A percentile compares a stretch with the other conserved stretches of the same genome.
Conservation (phyloP, 1,139 yeast species). For the Zygoascus meyerae region DNA sequence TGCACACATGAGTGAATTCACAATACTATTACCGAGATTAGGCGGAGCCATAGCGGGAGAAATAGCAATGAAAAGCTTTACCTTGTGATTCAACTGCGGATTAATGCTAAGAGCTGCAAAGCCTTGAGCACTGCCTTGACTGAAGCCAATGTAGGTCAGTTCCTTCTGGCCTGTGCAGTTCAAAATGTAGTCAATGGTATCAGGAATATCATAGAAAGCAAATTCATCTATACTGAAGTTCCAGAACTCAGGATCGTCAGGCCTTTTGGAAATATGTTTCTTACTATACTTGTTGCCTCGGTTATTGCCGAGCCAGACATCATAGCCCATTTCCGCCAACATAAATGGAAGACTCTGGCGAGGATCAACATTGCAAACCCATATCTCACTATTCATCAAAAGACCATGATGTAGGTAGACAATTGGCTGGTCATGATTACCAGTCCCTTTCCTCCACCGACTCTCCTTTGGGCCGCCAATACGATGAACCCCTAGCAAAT, state of each 20-base stretch:
- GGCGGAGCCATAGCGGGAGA: conserved; percentile 96
- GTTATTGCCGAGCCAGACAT: conserved; percentile 90
- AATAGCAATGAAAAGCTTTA: conserved; percentile 68
- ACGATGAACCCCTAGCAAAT: conserved; percentile 49
- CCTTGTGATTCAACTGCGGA: conserved; percentile 59
- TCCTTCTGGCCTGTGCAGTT: conserved; percentile 38
- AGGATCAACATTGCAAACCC: conserved; percentile 62
- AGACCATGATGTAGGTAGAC: conserved; percentile 88
- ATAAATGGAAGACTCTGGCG: conserved; percentile 66
- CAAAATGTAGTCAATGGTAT: conserved; percentile 59
- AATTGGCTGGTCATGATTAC: conserved; percentile 37
- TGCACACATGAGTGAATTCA: conserved; percentile 71
- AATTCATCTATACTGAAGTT: conserved; percentile 81
- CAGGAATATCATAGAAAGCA: conserved; percentile 78
- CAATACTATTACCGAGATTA: conserved; percentile 67
- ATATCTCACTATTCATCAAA: conserved; percentile 83
- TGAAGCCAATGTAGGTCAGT: conserved; percentile 73
- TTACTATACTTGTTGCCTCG: conserved; percentile 84
- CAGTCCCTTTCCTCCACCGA: conserved; percentile 31
- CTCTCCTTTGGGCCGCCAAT: conserved; percentile 40
- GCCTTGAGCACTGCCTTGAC: conserved; percentile 90
- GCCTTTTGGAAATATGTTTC: conserved; percentile 41
- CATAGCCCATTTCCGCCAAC: conserved; percentile 74
- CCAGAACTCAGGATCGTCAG: conserved; percentile 59
- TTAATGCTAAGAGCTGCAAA: conserved; percentile 75